Evolutionary conservation across 2,329 filamentous ascomycete genomes (phyloP).

Genomic region (Alternaria triticina): DNA sequence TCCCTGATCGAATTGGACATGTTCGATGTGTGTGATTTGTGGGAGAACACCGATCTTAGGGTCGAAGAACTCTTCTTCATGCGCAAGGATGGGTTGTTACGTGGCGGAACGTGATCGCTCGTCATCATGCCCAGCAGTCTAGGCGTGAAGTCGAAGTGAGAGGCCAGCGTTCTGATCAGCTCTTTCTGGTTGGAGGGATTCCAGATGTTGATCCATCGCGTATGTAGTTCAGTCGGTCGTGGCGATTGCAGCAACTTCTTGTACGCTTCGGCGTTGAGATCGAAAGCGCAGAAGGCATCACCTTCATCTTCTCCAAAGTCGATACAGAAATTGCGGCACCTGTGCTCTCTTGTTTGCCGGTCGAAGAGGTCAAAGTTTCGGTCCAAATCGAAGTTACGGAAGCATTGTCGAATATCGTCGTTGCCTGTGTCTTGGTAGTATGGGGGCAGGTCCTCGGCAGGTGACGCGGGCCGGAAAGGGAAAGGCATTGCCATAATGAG

Average conservation of each 20-base stretch:
- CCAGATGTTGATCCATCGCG: conserved; percentile 81
- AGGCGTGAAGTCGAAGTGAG: conserved; percentile 71
- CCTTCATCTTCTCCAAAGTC: conserved; percentile 65
- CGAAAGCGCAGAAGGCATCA: conserved; percentile 62
- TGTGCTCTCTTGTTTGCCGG: conserved; percentile 47
- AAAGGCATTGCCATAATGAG: conserved; percentile 35
- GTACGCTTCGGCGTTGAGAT: conserved; percentile 57
- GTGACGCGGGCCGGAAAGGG: conserved; percentile 36
- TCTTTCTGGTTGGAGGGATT: conserved; percentile 66
- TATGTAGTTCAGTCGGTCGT: conserved; percentile 58
- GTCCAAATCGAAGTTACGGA: conserved; percentile 62
- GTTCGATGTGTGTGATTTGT: conserved; percentile 32
- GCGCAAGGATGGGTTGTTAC: conserved; percentile 17
- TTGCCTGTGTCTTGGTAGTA: conserved; percentile 47
- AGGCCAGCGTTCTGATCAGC: conserved; percentile 62
- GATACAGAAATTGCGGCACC: conserved; percentile 67
- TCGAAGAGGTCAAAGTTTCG: conserved; percentile 56
- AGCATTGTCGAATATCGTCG: conserved; percentile 46
- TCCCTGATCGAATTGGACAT: conserved; percentile 24
- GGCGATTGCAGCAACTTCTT: conserved; percentile 44
- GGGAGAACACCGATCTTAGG: conserved; percentile 36
- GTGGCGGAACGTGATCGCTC: conserved; percentile 57
- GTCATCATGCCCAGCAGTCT: conserved; percentile 69
- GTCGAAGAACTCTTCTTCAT: conserved; percentile 42
- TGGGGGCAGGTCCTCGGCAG: conserved; percentile 37